A percentile compares a stretch with the other conserved stretches of the same genome.
phyloP scores from a whole-genome alignment of 2,329 filamentous ascomycete genomes.

The Elsinoe fawcettii region DNA sequence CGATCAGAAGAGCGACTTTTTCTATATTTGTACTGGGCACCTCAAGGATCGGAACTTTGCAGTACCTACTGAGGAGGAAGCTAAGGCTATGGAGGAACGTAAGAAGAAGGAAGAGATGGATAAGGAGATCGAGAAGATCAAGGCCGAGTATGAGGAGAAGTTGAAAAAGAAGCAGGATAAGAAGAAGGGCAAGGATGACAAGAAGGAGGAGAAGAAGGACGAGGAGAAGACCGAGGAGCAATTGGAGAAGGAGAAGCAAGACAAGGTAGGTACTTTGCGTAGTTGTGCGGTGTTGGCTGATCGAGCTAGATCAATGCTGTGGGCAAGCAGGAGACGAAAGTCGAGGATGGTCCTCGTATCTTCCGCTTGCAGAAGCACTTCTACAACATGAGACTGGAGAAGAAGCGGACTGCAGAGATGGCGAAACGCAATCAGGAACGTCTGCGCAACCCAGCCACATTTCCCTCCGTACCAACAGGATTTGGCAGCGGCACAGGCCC shows the following conservation, averaged over 20 bases:
- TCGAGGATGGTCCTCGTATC: conserved; percentile 65
- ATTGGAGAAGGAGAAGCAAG: conserved; percentile 56
- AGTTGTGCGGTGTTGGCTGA: conserved; percentile 1
- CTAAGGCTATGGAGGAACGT: conserved; percentile 48
- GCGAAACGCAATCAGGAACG: conserved; percentile 76
- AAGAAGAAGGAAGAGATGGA: conserved; percentile 45
- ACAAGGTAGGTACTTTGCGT: conserved; percentile 40
- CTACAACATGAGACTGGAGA: conserved; percentile 75
- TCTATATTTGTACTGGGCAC: conserved; percentile 80
- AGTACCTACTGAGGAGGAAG: conserved; percentile 61
- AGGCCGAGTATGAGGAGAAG: conserved; percentile 45
- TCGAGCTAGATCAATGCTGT: conserved; percentile 38
- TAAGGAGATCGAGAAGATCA: conserved; percentile 41
- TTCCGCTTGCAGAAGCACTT: conserved; percentile 84
- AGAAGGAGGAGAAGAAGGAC: conserved; percentile 58
- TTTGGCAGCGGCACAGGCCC: background rate
- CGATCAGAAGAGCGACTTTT: conserved; percentile 71
- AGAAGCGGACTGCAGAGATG: conserved; percentile 67
- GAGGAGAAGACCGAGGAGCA: conserved; percentile 56
- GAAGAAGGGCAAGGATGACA: conserved; percentile 40
- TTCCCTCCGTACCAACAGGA: conserved; percentile 74
- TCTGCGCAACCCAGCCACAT: conserved; percentile 67
- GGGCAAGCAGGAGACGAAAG: conserved; percentile 37
- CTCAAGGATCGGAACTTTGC: conserved; percentile 78
- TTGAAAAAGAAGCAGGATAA: conserved; percentile 36